These are phyloP conservation scores for Rhazya stricta DNA, from an alignment of 257 asterid species.

Conservation along the genomic window DNA sequence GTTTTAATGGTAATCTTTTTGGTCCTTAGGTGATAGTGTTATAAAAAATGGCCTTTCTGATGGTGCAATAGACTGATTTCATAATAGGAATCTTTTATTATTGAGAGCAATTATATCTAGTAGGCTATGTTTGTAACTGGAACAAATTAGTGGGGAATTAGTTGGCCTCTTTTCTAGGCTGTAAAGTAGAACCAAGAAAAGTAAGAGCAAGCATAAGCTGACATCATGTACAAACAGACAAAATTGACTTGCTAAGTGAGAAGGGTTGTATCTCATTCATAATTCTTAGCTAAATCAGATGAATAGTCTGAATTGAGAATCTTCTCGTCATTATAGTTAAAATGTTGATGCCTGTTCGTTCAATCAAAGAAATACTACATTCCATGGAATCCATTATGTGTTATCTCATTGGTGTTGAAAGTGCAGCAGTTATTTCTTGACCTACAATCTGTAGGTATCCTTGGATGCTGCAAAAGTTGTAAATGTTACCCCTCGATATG, in stretches of 20 bases:
- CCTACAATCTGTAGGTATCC: conserved; percentile 50
- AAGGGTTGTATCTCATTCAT: not conserved
- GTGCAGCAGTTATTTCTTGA: not conserved
- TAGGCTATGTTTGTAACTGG: no score
- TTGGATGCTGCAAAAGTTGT: conserved; percentile 85
- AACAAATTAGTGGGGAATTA: no score
- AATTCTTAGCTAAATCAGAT: not conserved
- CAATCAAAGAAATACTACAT: not conserved
- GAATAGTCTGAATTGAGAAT: not conserved
- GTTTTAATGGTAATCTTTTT: no score
- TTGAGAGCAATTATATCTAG: no score
- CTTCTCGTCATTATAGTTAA: not conserved
- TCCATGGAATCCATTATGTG: not conserved
- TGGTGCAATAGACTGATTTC: no score
- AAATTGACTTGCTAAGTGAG: not conserved
- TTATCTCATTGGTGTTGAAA: not conserved
- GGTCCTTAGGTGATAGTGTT: no score
- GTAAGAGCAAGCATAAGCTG: not conserved
- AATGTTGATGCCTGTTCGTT: not conserved
- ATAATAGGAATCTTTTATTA: no score
- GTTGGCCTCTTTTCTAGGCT: no score
- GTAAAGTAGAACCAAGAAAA: no score
- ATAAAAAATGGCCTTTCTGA: no score
- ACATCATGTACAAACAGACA: not conserved
- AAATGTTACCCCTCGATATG: conserved; percentile 95